phyloP scores from a whole-genome alignment of 2,329 filamentous ascomycete species.

The Magnaporthiopsis incrustans region DNA sequence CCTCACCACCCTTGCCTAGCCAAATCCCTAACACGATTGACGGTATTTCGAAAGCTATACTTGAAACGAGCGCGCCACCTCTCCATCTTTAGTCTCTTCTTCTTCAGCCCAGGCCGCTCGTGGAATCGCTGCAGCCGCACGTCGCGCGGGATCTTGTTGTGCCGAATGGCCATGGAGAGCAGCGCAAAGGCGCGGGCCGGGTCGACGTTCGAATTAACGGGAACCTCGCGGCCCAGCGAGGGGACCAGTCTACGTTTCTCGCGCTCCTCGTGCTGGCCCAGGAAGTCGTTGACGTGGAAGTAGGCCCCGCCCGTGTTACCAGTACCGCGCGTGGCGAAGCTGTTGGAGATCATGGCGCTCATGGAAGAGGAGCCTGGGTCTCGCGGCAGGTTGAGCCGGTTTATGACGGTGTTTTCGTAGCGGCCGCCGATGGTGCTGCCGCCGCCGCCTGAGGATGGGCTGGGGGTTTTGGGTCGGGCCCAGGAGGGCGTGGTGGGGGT shows the following conservation, averaged over 20 bases:
- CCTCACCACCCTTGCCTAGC: slow-evolving; percentile 69
- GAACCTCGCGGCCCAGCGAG: slow-evolving; percentile 34
- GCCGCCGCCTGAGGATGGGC: background rate
- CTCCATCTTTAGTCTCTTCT: slow-evolving; percentile 64
- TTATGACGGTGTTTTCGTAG: background rate
- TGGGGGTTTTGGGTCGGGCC: background rate
- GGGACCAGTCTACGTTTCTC: slow-evolving; percentile 27
- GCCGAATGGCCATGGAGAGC: slow-evolving; percentile 28
- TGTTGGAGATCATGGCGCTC: background rate
- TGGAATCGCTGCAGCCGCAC: slow-evolving; percentile 57
- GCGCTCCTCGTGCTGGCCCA: slow-evolving; percentile 11
- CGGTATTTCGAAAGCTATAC: slow-evolving; percentile 56
- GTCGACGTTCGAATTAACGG: slow-evolving; percentile 34
- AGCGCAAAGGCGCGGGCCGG: slow-evolving; percentile 35
- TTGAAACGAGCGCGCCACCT: slow-evolving; percentile 65
- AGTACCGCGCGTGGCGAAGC: background rate
- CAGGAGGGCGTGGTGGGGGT: background rate
- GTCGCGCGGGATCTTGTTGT: slow-evolving; percentile 53
- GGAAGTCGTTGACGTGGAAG: slow-evolving; percentile 16
- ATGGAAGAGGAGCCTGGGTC: background rate
- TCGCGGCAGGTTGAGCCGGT: background rate
- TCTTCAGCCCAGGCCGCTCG: slow-evolving; percentile 67
- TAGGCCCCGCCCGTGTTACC: background rate
- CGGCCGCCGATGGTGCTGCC: background rate
- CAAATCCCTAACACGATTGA: slow-evolving; percentile 59